Percentiles rank a stretch among this genome's conserved stretches.
phyloP scores from a whole-genome alignment of 495 filamentous ascomycete species.

The Penicillium robsamsonii region DNA sequence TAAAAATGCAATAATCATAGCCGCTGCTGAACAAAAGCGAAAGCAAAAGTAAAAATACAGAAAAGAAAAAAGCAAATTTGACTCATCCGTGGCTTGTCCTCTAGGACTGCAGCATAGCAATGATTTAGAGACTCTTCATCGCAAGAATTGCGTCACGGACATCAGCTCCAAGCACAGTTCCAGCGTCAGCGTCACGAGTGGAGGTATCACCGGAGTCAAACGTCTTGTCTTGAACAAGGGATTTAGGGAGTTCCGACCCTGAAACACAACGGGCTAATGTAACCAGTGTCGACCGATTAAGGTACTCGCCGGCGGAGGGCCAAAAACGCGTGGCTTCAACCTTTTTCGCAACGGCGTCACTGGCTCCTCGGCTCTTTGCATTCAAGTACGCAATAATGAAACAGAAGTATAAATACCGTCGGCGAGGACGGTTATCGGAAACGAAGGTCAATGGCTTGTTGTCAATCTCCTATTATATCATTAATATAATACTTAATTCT shows the following conservation, averaged over 20 bases:
- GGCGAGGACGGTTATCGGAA: conserved; percentile 14
- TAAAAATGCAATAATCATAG: too few relatives aligned
- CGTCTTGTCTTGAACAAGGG: conserved; percentile 82
- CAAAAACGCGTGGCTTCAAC: conserved; percentile 16
- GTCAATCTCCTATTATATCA: conserved; percentile 7
- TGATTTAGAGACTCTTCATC: not conserved
- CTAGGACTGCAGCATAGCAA: not conserved
- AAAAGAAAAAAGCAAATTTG: not conserved
- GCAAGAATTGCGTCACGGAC: conserved; percentile 1
- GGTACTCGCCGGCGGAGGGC: conserved; percentile 16
- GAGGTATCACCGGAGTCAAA: conserved; percentile 53
- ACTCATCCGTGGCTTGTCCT: not conserved
- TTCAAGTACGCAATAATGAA: conserved; percentile 19
- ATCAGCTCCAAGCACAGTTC: conserved; percentile 1
- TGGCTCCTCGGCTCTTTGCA: conserved; percentile 8
- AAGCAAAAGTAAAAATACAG: not conserved
- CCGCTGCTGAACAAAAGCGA: not conserved
- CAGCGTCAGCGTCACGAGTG: not conserved
- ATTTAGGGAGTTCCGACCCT: conserved; percentile 44
- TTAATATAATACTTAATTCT: not conserved
- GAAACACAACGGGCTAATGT: conserved; percentile 20
- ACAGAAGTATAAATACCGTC: conserved; percentile 21
- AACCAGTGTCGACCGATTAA: conserved; percentile 18
- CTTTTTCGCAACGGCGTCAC: conserved; percentile 6
- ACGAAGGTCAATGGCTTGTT: conserved; percentile 15